Conservation (phyloP, 169 alveolate genomes). For the Eimeria tenella region DNA sequence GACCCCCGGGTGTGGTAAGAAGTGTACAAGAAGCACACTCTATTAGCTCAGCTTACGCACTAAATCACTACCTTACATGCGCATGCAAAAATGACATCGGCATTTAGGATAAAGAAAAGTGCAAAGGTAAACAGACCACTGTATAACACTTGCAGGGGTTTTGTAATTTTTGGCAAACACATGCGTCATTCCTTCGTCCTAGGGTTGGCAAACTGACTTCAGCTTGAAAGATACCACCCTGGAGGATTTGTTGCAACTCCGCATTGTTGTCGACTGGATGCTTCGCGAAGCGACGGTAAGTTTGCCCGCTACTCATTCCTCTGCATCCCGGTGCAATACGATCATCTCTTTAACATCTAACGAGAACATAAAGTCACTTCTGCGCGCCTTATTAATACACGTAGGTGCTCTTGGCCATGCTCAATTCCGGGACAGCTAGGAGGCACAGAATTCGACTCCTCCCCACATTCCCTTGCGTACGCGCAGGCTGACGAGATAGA, state of each 20-base stretch:
- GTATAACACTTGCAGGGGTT: too few relatives aligned
- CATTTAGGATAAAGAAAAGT: too few relatives aligned
- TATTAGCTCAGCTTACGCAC: too few relatives aligned
- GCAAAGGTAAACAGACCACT: too few relatives aligned
- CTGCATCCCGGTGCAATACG: neutral
- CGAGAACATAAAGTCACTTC: too few relatives aligned
- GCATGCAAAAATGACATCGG: too few relatives aligned
- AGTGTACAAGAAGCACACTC: neutral
- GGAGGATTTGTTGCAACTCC: constrained; percentile 72
- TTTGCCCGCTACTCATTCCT: neutral
- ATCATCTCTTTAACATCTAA: too few relatives aligned
- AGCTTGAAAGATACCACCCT: constrained; percentile 46
- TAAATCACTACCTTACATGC: too few relatives aligned
- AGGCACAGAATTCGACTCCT: neutral
- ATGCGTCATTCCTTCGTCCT: neutral
- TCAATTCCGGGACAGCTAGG: neutral
- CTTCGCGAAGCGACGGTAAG: constrained; percentile 55
- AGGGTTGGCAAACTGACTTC: constrained; percentile 67
- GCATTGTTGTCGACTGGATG: constrained; percentile 68
- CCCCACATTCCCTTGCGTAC: neutral
- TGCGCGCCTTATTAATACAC: too few relatives aligned
- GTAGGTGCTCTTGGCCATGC: neutral
- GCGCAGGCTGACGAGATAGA: constrained; percentile 46
- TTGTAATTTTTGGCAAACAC: too few relatives aligned
- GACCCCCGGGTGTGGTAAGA: constrained; percentile 60